Base-by-base conservation (phyloP, 306 rosid species). In the Styphnolobium japonicum region DNA sequence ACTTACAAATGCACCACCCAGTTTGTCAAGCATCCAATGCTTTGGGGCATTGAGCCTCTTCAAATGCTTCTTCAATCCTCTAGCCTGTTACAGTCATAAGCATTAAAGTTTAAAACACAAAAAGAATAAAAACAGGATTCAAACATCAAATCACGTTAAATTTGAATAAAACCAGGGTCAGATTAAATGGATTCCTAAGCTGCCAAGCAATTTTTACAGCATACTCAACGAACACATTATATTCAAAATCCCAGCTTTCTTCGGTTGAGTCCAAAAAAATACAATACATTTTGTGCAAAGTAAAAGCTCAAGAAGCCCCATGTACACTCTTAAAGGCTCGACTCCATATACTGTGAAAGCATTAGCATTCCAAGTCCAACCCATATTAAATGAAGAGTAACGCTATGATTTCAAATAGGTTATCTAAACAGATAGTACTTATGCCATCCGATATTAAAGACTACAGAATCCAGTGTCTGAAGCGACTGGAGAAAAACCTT, bases 1-100 rank as follows among this genome's bases (percentile, higher is more conserved):
- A 85, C 94, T 87, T 87, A 90, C 98, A 85, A 93, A 93, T 40
- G 97, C 95, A 71, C 97, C 98, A 3, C 94, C 97, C 79, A 92
- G 83, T 48, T 92, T 90, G 79, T 88, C 93, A 10, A 92, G 94
- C 97, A 92, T 92, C 94, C 97, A 92, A 87, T 92, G 94, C 87
- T 88, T 90, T 0, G 94, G 97, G 60, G 97, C 93, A 87, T 90
- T 92, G 88, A 90, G 93, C 94, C 97, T 85, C 90, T 92, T 92
- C 92, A 92, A 70, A 82, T 90, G 97, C 85, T 92, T 90, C 92
- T 92, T 90, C 91, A 92, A 85, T 6, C 97, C 97, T 80, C 93
- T 90, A 5, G 94, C 94, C 94, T 92, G 86, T 67, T 15, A 49
- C 4, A 73, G 3, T 9, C 40, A 68, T 5, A 18, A 25, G 1